Evolutionary conservation across 495 filamentous ascomycete species (phyloP).

Genomic region (Pyrenopolyporus hunteri): DNA sequence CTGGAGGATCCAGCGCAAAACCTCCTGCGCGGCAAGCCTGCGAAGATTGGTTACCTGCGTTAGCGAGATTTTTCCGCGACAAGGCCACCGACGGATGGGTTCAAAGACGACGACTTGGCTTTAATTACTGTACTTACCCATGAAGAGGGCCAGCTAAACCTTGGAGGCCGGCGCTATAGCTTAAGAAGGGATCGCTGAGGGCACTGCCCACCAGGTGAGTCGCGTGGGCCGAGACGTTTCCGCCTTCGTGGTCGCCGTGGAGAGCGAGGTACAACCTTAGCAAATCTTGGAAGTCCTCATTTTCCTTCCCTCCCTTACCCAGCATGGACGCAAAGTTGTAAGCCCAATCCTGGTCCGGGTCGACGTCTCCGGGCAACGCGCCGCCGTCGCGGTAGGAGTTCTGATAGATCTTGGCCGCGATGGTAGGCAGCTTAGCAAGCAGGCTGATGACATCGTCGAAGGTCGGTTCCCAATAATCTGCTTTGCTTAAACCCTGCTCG

Average conservation of each 20-base stretch:
- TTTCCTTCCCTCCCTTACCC: constrained; percentile 82
- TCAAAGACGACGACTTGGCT: not conserved
- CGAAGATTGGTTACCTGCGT: constrained; percentile 8
- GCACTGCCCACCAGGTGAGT: constrained; percentile 97
- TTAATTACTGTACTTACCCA: constrained; percentile 57
- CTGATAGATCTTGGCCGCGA: constrained; percentile 97
- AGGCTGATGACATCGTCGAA: constrained; percentile 95
- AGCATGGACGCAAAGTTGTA: constrained; percentile 98
- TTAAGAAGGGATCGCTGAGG: constrained; percentile 91
- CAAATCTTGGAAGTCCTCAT: constrained; percentile 94
- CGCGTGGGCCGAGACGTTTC: constrained; percentile 96
- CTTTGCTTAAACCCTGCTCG: constrained; percentile 86
- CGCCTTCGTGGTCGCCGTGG: constrained; percentile 97
- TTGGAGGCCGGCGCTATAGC: constrained; percentile 93
- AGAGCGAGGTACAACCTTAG: constrained; percentile 92
- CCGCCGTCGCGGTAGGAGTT: constrained; percentile 81
- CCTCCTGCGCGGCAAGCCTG: constrained; percentile 92
- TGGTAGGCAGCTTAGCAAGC: constrained; percentile 93
- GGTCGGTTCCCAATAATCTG: constrained; percentile 97
- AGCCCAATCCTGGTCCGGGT: constrained; percentile 89
- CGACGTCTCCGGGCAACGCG: constrained; percentile 75
- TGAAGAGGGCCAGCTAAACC: constrained; percentile 94
- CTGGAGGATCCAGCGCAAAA: constrained; percentile 90
- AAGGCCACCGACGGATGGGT: too few species aligned
- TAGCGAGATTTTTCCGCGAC: too few species aligned